A percentile compares a stretch with the other conserved stretches of the same genome.
Conservation (phyloP, 2,329 filamentous ascomycete genomes). For the Ophiosphaerella korrae region DNA sequence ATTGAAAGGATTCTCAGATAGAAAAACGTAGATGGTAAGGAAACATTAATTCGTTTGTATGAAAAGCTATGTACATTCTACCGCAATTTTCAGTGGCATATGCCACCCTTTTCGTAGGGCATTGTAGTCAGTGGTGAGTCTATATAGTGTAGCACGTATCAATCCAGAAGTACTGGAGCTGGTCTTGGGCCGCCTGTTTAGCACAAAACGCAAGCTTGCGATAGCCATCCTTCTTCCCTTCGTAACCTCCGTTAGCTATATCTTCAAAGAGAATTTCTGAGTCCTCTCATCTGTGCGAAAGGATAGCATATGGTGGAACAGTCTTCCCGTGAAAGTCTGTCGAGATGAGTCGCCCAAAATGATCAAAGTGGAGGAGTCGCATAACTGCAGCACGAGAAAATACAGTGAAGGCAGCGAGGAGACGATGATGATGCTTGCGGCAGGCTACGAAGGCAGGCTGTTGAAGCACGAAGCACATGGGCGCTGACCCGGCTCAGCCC, state of each 20-base stretch:
- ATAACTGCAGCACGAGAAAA: background rate
- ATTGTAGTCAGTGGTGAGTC: too few species aligned
- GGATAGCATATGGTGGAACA: conserved; percentile 3
- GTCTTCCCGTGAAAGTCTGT: conserved; percentile 13
- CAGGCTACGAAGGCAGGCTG: too few species aligned
- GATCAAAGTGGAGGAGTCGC: conserved; percentile 2
- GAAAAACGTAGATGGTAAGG: background rate
- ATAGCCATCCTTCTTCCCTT: conserved; percentile 7
- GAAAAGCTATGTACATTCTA: too few species aligned
- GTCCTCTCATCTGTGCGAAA: conserved; percentile 38
- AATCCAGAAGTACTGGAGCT: conserved; percentile 1
- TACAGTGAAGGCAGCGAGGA: too few species aligned
- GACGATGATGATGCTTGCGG: too few species aligned
- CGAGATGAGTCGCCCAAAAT: background rate
- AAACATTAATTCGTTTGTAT: background rate
- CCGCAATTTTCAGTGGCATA: too few species aligned
- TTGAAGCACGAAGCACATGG: too few species aligned
- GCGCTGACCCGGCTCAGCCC: too few species aligned
- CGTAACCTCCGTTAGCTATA: conserved; percentile 5
- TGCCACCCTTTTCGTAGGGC: too few species aligned
- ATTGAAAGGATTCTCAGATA: background rate
- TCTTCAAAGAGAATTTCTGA: conserved; percentile 34
- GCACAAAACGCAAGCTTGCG: conserved; percentile 3
- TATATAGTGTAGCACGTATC: too few species aligned
- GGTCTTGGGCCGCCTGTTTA: conserved; percentile 13